These are phyloP conservation scores for Eucalyptus caleyi DNA, from an alignment of 345 rosid genomes.

Conservation along the genomic window DNA sequence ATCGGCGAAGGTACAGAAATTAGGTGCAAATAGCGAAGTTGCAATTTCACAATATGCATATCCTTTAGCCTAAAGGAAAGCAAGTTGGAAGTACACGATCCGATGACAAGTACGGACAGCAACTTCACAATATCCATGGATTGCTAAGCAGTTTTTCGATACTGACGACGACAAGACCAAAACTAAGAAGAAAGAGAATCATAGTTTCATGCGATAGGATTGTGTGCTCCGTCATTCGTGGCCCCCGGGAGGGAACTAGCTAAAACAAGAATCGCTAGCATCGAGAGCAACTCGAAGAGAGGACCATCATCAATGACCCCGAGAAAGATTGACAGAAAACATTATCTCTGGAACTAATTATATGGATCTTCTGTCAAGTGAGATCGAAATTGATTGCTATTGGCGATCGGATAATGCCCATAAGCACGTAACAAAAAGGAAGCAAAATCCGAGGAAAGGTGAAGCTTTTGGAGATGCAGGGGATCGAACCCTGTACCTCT, in stretches of 20 bases:
- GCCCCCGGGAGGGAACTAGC: not conserved
- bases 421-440: not conserved
- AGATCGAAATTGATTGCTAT: not conserved
- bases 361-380: not conserved
- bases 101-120: not conserved
- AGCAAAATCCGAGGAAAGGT: not conserved
- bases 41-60: not conserved
- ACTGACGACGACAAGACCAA: not conserved
- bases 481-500: constrained; percentile 46
- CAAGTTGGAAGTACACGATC: not conserved
- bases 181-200: not conserved
- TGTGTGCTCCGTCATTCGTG: not conserved
- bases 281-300: not conserved
- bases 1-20: not conserved
- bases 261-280: not conserved
- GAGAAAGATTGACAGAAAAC: not conserved
- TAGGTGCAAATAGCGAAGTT: not conserved
- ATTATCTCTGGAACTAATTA: not conserved
- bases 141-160: not conserved
- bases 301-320: not conserved
- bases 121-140: not conserved
- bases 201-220: not conserved
- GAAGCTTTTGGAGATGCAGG: constrained; percentile 22
- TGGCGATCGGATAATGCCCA: not conserved
- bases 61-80: not conserved